These are phyloP conservation scores for Celoporthe dispersa DNA, from an alignment of 2,329 filamentous ascomycete genomes.

Conservation along the genomic window DNA sequence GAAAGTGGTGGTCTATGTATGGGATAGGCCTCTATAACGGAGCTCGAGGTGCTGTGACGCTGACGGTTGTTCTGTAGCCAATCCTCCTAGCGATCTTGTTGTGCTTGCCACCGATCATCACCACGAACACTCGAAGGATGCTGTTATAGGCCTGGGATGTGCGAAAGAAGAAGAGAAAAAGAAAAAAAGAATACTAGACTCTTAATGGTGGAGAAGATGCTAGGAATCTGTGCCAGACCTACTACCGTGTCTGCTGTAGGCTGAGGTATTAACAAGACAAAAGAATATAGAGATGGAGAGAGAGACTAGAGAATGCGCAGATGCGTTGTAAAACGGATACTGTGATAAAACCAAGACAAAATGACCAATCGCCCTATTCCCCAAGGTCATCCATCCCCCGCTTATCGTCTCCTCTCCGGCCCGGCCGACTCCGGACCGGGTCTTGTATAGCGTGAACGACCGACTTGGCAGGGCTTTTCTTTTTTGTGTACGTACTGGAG, in stretches of 20 bases:
- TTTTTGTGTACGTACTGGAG: not conserved
- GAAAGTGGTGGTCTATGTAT: no score
- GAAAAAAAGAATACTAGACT: no score
- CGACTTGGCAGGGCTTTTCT: not conserved
- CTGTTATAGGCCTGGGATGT: no score
- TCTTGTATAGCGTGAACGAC: not conserved
- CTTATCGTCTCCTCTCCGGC: slow-evolving; percentile 7
- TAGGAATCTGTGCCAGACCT: not conserved
- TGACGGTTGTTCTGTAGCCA: not conserved
- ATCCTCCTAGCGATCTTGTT: not conserved
- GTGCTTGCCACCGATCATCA: not conserved
- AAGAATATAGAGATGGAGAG: not conserved
- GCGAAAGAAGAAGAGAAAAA: no score
- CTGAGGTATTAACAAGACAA: not conserved
- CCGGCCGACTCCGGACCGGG: slow-evolving; percentile 2
- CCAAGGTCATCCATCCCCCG: slow-evolving; percentile 3
- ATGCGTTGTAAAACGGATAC: not conserved
- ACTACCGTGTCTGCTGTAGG: not conserved
- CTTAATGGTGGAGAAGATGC: not conserved
- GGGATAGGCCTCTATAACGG: not conserved
- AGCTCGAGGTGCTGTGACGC: not conserved
- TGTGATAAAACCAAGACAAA: not conserved
- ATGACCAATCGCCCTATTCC: slow-evolving; percentile 2
- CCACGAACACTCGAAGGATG: not conserved
- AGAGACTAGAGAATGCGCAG: not conserved